These are phyloP conservation scores for Lonicera japonica DNA, from an alignment of 129 eudicot species.

Conservation along the genomic window DNA sequence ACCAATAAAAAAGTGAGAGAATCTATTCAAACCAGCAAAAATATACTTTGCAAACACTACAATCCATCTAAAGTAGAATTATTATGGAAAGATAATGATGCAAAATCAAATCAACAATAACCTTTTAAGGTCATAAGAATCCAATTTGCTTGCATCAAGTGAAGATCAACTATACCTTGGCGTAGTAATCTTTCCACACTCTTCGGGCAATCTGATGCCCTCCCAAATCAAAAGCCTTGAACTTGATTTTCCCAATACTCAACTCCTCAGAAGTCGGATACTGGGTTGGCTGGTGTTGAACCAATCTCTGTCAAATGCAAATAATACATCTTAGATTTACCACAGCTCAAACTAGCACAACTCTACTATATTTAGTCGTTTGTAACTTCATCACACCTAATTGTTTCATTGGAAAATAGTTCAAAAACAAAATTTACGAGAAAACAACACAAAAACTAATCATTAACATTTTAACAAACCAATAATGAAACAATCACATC, in stretches of 20 bases:
- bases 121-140: background rate
- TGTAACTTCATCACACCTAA: background rate
- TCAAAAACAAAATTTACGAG: background rate
- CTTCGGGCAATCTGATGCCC: conserved; percentile 94
- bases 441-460: background rate
- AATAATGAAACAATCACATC: no score
- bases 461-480: no score
- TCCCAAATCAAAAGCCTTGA: conserved; percentile 90
- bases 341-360: background rate
- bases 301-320: conserved; percentile 47
- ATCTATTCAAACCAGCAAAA: no score
- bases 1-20: no score
- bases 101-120: conserved; percentile 4
- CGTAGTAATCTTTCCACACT: conserved; percentile 84
- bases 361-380: background rate
- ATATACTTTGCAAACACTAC: no score
- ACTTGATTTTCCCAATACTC: conserved; percentile 82
- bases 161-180: conserved; percentile 31
- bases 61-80: no score
- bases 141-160: no score
- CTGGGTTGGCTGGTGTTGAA: conserved; percentile 85
- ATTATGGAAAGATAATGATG: background rate
- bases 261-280: conserved; percentile 86
- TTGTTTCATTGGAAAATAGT: background rate
- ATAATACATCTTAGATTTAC: background rate